Percentiles rank a stretch among this genome's conserved stretches.
These are phyloP conservation scores for Pelargonium citronellum DNA, from an alignment of 441 rosid genomes.

Conservation along the genomic window DNA sequence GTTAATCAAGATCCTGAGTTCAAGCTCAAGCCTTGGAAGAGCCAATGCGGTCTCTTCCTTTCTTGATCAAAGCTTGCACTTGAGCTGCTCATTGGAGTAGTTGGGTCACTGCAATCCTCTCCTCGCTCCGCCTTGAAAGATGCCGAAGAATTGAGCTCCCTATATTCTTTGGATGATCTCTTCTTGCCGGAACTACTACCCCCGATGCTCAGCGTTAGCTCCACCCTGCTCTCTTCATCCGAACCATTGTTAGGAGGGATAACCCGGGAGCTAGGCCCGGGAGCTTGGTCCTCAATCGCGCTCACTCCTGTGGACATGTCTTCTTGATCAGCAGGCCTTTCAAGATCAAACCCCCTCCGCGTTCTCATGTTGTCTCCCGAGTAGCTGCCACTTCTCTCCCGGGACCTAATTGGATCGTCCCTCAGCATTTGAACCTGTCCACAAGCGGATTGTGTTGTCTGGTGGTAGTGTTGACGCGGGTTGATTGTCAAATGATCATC, in stretches of 20 bases:
- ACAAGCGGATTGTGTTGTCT: conserved; percentile 16
- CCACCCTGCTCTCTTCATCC: conserved; percentile 47
- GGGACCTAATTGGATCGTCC: conserved; percentile 30
- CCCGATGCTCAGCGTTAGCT: conserved; percentile 70
- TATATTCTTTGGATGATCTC: conserved; percentile 8
- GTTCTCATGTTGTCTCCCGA: conserved; percentile 34
- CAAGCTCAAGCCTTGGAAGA: conserved; percentile 55
- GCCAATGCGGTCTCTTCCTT: conserved; percentile 68
- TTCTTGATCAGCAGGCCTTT: conserved; percentile 33
- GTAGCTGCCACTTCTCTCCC: conserved; percentile 48
- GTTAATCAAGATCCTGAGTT: conserved; percentile 32
- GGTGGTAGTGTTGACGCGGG: no score
- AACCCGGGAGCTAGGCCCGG: conserved; percentile 24
- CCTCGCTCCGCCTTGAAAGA: conserved; percentile 31
- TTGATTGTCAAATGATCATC: background rate
- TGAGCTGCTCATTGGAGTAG: conserved; percentile 50
- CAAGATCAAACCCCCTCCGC: conserved; percentile 34
- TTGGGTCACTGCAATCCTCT: conserved; percentile 40
- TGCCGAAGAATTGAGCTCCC: conserved; percentile 27
- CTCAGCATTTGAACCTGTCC: conserved; percentile 18
- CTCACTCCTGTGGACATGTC: conserved; percentile 30
- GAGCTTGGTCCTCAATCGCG: conserved; percentile 20
- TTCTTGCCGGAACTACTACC: conserved; percentile 27
- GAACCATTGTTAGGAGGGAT: conserved; percentile 22
- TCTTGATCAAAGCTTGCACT: conserved; percentile 50